Conservation (phyloP, 768 basidiomycete genomes). For the Hypholoma sublateritium region DNA sequence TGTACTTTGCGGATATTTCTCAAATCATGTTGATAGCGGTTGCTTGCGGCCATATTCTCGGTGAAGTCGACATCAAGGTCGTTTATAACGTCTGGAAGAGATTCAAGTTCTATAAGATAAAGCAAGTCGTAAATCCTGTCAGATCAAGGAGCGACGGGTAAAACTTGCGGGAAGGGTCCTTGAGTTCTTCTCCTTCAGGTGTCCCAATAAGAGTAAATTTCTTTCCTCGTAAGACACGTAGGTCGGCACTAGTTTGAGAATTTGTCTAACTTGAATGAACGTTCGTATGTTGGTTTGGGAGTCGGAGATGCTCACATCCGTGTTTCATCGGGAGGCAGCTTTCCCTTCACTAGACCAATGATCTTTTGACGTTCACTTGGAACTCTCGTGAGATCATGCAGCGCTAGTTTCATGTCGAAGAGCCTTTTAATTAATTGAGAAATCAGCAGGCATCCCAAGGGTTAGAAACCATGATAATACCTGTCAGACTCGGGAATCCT, state of each 20-base stretch:
- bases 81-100: conserved; percentile 70
- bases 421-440: conserved; percentile 48
- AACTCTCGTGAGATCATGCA: conserved; percentile 72
- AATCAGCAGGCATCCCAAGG: neutral
- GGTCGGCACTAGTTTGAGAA: conserved; percentile 45
- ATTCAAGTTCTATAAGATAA: conserved; percentile 50
- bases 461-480: conserved; percentile 28
- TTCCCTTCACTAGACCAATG: conserved; percentile 81
- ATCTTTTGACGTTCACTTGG: conserved; percentile 88
- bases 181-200: conserved; percentile 82
- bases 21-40: conserved; percentile 70
- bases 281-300: neutral
- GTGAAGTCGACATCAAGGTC: conserved; percentile 84
- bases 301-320: conserved; percentile 49
- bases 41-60: conserved; percentile 53
- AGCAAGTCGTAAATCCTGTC: neutral
- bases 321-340: conserved; percentile 73
- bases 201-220: conserved; percentile 88
- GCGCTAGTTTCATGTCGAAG: conserved; percentile 71
- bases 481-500: conserved; percentile 78
- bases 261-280: conserved; percentile 6
- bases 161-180: conserved; percentile 64
- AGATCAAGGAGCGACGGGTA: neutral
- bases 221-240: conserved; percentile 57
- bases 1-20: conserved; percentile 81